Evolutionary conservation across 148 eudicot species (phyloP), one percentile per base, ranked within the genome.

Genomic region (Chenopodium formosanum): DNA sequence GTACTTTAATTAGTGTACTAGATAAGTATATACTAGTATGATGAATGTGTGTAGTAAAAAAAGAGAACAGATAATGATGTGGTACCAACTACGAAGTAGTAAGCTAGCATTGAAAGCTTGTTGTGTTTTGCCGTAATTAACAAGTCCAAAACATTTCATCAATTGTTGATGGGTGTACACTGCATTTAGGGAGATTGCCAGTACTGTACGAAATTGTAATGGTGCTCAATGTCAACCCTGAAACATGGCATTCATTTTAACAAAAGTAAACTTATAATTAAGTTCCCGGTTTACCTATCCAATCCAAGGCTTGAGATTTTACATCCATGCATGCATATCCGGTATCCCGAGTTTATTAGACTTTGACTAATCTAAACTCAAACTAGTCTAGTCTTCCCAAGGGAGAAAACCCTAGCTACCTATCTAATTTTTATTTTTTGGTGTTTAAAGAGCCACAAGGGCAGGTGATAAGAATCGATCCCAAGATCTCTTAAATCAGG

Each of bases 231-330:
- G 77, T 74, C 63, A 52, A 74, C 77, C 63, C 40, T 25, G 8
- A 74, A 52, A 74, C 77, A 48, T 12, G 52, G 77, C 77, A 74
- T 74, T 74, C 20, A 74, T 74, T 40, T 74, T 48, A 19, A 56
- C 62, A 56, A 56, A 56, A 56, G 62, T 56, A 12, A 17, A 56
- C 20, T 13, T 25, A 25, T 25, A 13, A 14, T 52, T 52, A 52
- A 52, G 56, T 52, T 52, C 56, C 44, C 1, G 44, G 44, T 6
- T 40, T 40, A 40, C 44, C 44, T 40, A 40, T 7, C 44, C 44
- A 40, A 40, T 6, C 44, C 44, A 40, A 40, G 44, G 44, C 44
- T 40, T 40, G 44, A 40, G 44, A 40, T 40, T 40, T 40, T 40
- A 40, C 44, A 40, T 40, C 7, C 8, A 40, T 37, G 37, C 37